phyloP scores from a whole-genome alignment of 495 filamentous ascomycete species.

The Lasiosphaeria ovina region DNA sequence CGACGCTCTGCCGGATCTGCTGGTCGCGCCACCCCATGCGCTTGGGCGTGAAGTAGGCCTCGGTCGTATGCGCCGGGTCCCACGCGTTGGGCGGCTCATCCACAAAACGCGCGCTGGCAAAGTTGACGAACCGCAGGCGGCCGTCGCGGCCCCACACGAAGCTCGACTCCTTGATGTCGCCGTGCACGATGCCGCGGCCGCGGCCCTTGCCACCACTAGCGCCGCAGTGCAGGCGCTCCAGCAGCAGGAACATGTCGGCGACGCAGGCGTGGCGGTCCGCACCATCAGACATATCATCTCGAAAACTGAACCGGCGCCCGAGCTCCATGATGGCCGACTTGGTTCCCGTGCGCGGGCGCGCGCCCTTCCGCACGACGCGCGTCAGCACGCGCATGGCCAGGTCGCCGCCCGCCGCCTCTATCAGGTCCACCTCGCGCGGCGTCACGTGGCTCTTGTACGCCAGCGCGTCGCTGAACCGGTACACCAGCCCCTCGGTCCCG shows the following conservation, averaged over 20 bases:
- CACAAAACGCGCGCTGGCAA: slow-evolving; percentile 13
- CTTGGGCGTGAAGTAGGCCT: slow-evolving; percentile 15
- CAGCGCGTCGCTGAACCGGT: slow-evolving; percentile 17
- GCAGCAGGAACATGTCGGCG: slow-evolving; percentile 16
- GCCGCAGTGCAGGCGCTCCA: slow-evolving; percentile 53
- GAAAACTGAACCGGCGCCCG: slow-evolving; percentile 9
- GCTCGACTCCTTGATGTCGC: slow-evolving; percentile 92
- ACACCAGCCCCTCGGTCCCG: slow-evolving; percentile 16
- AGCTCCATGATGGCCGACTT: slow-evolving; percentile 21
- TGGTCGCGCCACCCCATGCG: slow-evolving; percentile 9
- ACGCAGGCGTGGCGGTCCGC: slow-evolving; percentile 7
- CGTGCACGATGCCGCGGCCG: slow-evolving; percentile 63
- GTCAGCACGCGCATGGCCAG: slow-evolving; percentile 15
- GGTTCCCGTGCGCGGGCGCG: slow-evolving; percentile 5
- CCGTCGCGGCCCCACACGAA: slow-evolving; percentile 78
- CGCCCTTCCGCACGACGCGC: slow-evolving; percentile 15
- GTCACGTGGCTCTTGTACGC: slow-evolving; percentile 22
- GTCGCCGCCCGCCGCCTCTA: slow-evolving; percentile 17
- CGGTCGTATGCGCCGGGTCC: slow-evolving; percentile 10
- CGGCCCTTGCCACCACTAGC: slow-evolving; percentile 36
- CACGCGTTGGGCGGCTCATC: slow-evolving; percentile 7
- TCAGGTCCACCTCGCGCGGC: slow-evolving; percentile 15
- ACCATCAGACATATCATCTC: not conserved
- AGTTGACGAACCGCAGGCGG: slow-evolving; percentile 13
- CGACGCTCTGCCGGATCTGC: not conserved